Evolutionary conservation across 148 eudicot species (phyloP).

Genomic region (Beta vulgaris): DNA sequence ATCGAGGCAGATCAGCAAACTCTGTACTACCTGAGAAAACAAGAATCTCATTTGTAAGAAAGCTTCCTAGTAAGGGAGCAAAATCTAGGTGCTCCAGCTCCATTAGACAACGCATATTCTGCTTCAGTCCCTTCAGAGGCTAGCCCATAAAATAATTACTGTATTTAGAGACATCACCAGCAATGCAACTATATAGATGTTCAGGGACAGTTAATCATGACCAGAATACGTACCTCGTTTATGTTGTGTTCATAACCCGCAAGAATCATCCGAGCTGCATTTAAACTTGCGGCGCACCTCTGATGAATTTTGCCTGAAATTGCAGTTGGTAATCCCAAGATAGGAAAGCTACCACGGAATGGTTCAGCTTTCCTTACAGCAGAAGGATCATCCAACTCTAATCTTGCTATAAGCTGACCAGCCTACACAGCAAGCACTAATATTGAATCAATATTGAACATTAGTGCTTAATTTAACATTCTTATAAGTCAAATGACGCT

Average conservation of each 20-base stretch:
- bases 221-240: slow-evolving; percentile 63
- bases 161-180: not conserved
- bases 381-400: slow-evolving; percentile 96
- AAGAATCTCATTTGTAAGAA: slow-evolving; percentile 4
- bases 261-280: slow-evolving; percentile 92
- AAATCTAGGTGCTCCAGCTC: too few species aligned
- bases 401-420: slow-evolving; percentile 92
- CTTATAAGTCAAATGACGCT: not conserved
- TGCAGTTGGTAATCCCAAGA: slow-evolving; percentile 90
- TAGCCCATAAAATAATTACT: not conserved
- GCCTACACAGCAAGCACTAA: slow-evolving; percentile 48
- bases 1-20: slow-evolving; percentile 82
- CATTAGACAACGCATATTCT: too few species aligned
- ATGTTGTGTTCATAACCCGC: slow-evolving; percentile 94
- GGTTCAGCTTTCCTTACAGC: slow-evolving; percentile 99
- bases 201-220: not conserved
- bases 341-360: slow-evolving; percentile 79
- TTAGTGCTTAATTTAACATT: not conserved
- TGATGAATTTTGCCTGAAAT: slow-evolving; percentile 98
- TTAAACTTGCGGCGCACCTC: slow-evolving; percentile 87
- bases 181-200: not conserved
- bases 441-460: not conserved
- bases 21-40: slow-evolving; percentile 71
- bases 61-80: not conserved
- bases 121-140: not conserved